Percentiles rank a stretch among this genome's conserved stretches.
These are phyloP conservation scores for Leccinum broughii DNA, from an alignment of 768 basidiomycete species.

Conservation along the genomic window DNA sequence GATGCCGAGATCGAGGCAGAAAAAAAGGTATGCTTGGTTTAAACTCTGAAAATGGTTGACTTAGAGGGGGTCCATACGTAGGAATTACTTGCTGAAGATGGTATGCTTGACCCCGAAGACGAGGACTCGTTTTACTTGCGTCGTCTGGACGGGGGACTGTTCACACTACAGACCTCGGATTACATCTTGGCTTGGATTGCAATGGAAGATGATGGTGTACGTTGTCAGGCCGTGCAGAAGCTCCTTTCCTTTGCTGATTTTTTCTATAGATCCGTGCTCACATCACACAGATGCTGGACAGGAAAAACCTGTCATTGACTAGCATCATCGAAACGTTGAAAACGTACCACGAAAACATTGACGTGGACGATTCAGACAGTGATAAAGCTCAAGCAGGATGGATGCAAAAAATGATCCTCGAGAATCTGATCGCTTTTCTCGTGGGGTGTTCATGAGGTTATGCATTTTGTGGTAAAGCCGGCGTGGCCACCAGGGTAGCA, in stretches of 20 bases:
- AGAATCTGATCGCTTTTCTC: constrained; percentile 65
- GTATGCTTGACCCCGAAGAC: constrained; percentile 57
- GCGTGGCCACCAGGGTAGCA: constrained; percentile 36
- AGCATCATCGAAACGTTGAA: constrained; percentile 72
- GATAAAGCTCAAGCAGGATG: constrained; percentile 40
- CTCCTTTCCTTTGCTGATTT: constrained; percentile 12
- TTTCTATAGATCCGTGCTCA: constrained; percentile 71
- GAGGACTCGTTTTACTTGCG: constrained; percentile 84
- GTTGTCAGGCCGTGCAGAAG: constrained; percentile 23
- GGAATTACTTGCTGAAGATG: constrained; percentile 57
- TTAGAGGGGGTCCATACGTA: constrained; percentile 23
- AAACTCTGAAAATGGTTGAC: neutral
- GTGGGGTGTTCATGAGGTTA: constrained; percentile 33
- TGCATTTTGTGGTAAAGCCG: constrained; percentile 15
- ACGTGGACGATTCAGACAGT: constrained; percentile 43
- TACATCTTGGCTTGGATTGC: constrained; percentile 93
- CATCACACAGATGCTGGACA: constrained; percentile 68
- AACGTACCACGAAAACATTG: constrained; percentile 73
- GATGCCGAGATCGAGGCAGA: constrained; percentile 72
- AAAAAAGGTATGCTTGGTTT: constrained; percentile 49
- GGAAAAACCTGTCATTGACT: constrained; percentile 68
- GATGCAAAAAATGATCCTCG: constrained; percentile 68
- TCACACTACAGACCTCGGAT: constrained; percentile 87
- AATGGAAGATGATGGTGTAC: constrained; percentile 98
- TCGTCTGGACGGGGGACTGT: constrained; percentile 83